These are phyloP conservation scores for Acanthamoeba lugdunensis DNA, from an alignment of 208 protist species.

Conservation along the genomic window DNA sequence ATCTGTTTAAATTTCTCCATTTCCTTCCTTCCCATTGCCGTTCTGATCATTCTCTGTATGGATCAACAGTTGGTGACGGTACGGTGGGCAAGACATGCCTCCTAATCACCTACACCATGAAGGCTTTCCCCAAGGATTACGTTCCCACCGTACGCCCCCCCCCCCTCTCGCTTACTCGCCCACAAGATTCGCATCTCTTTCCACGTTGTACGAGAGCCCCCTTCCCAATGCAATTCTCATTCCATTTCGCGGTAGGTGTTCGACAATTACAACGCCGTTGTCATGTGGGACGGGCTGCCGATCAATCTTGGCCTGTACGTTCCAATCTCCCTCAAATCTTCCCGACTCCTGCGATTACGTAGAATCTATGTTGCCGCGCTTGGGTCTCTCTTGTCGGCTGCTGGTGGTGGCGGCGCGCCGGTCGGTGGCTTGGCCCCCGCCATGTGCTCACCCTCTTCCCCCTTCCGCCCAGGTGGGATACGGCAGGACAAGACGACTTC, in stretches of 20 bases:
- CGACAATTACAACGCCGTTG: slow-evolving; percentile 50
- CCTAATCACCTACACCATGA: slow-evolving; percentile 62
- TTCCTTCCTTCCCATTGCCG: not conserved
- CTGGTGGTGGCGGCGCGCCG: not conserved
- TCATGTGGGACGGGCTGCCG: slow-evolving; percentile 27
- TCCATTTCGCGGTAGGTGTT: not conserved
- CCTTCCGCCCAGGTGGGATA: slow-evolving; percentile 39
- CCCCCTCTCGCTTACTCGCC: not conserved
- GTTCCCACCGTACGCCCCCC: slow-evolving; percentile 2
- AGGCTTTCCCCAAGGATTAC: slow-evolving; percentile 57
- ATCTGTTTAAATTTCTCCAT: not conserved
- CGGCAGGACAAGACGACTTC: slow-evolving; percentile 56
- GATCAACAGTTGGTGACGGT: not conserved
- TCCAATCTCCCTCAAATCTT: not conserved
- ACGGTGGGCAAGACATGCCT: slow-evolving; percentile 56
- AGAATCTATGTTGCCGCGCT: not conserved
- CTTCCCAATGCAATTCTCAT: not conserved
- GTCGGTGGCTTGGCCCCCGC: not conserved
- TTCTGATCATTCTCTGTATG: not conserved
- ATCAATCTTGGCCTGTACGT: slow-evolving; percentile 47
- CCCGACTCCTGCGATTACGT: no score
- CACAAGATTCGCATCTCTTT: not conserved
- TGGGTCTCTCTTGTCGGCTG: not conserved
- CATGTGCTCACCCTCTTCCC: no score
- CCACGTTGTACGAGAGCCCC: not conserved